phyloP scores from a whole-genome alignment of 2,329 filamentous ascomycete species.

The Neophaeococcomyces mojaviensis region DNA sequence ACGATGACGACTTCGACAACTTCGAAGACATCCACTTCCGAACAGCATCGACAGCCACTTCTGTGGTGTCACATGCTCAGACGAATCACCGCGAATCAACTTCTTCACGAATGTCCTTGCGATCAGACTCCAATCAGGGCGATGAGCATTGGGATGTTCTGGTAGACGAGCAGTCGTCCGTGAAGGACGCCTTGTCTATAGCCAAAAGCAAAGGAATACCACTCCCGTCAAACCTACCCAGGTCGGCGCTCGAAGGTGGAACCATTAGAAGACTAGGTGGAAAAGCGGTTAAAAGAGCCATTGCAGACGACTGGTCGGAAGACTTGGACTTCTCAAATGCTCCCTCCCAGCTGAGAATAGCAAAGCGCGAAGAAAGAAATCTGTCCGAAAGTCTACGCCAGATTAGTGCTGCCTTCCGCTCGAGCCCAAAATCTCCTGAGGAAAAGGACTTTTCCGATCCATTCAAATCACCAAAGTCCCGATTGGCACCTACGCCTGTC shows the following conservation, averaged over 20 bases:
- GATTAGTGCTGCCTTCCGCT: constrained; percentile 45
- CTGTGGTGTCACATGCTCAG: constrained; percentile 35
- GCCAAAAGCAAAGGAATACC: constrained; percentile 87
- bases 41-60: constrained; percentile 38
- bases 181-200: constrained; percentile 75
- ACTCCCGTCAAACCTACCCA: constrained; percentile 75
- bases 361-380: constrained; percentile 50
- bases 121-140: constrained; percentile 65
- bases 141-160: constrained; percentile 87
- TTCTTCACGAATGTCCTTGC: constrained; percentile 73
- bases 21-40: constrained; percentile 40
- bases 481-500: constrained; percentile 44
- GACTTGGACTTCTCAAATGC: constrained; percentile 62
- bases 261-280: constrained; percentile 85
- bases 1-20: constrained; percentile 44
- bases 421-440: constrained; percentile 30
- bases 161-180: constrained; percentile 77
- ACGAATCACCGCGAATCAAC: constrained; percentile 60
- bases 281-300: constrained; percentile 62
- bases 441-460: constrained; percentile 25
- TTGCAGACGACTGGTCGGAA: constrained; percentile 75
- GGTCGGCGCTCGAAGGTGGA: constrained; percentile 82
- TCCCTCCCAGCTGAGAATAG: constrained; percentile 56
- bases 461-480: constrained; percentile 38
- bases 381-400: constrained; percentile 65